Base-by-base conservation (phyloP, 768 basidiomycete species). In the Cystobasidium ongulense region DNA sequence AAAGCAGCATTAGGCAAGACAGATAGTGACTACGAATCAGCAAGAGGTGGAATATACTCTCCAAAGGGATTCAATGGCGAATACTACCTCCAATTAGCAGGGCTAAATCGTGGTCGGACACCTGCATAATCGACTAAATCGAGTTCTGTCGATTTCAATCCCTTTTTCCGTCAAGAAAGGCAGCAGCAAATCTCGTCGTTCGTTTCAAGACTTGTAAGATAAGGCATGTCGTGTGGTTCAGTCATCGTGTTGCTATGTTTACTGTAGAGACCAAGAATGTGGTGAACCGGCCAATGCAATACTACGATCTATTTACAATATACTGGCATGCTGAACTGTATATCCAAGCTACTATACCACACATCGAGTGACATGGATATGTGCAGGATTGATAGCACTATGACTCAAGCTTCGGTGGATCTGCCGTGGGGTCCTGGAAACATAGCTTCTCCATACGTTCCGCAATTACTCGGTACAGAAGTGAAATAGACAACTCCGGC, bases 1-100 rank as follows among this genome's bases (percentile, higher is more conserved):
- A 41, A 72, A 31, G 77, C 78, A 21, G 76, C 74, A n/a, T 62
- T 27, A 11, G n/a, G 74, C 81, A 85, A 66, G 65, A 41, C 73
- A 0, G 50, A 62, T 18, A 17, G 25, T 25, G 46, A 75, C 33
- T 21, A 62, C 4, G 59, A 76, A 21, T 53, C 71, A 17, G 74
- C 75, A 61, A 54, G 78, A 21, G 67, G 73, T 0, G 79, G 78
- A 17, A 52, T 78, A 15, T 78, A 74, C 46, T 70, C 76, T 1
- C 76, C 73, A 17, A 67, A 75, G 3, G 80, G 80, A 8, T 80
- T 80, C 73, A 77, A 79, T 62, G 80, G 79, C 0, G 65, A 66
- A 46, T 80, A 80, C 76, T 80, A 80, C 76, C 72, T 80, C 0
- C 79, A 80, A 66, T 72, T 80, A 41, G 76, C 76, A 17, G 50